A percentile compares a stretch with the other conserved stretches of the same genome.
Evolutionary conservation across 2,329 filamentous ascomycete genomes (phyloP).

Genomic region (Diaporthe australafricana): DNA sequence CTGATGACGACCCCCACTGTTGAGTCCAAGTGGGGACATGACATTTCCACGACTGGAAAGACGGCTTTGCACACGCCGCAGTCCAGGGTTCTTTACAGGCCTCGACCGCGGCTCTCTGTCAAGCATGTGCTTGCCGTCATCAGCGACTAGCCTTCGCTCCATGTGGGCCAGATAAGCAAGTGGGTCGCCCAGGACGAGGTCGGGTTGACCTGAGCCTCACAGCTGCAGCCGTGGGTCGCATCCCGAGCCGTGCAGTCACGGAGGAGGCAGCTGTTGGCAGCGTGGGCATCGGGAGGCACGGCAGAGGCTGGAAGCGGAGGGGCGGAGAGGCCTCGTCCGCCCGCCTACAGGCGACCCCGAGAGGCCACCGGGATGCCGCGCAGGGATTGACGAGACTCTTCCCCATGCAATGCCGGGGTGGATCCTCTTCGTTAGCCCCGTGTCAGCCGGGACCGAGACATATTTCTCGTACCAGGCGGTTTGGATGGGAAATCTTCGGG

Average conservation of each 20-base stretch:
- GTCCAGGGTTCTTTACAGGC: slow-evolving; percentile 6
- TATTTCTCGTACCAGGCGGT: too few species aligned
- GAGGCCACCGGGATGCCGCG: neutral
- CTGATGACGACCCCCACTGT: neutral
- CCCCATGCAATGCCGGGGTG: slow-evolving; percentile 5
- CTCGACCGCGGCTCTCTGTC: neutral
- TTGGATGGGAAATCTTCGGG: slow-evolving; percentile 16
- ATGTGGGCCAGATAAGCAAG: neutral
- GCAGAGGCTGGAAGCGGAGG: neutral
- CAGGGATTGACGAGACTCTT: neutral
- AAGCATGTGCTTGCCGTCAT: too few species aligned
- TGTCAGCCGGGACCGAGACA: neutral
- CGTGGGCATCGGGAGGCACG: neutral
- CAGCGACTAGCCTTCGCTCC: neutral
- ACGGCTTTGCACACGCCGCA: slow-evolving; percentile 4
- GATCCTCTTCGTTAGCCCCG: neutral
- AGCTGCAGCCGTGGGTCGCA: slow-evolving; percentile 11
- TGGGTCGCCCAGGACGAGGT: neutral
- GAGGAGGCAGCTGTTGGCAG: neutral
- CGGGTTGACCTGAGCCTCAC: neutral
- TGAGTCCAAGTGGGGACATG: slow-evolving; percentile 1
- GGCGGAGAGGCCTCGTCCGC: slow-evolving; percentile 22
- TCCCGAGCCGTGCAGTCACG: slow-evolving; percentile 19
- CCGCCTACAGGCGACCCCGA: neutral
- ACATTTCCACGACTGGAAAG: slow-evolving; percentile 23